Base-by-base conservation (phyloP, 768 basidiomycete genomes). In the Boletus sp. region DNA sequence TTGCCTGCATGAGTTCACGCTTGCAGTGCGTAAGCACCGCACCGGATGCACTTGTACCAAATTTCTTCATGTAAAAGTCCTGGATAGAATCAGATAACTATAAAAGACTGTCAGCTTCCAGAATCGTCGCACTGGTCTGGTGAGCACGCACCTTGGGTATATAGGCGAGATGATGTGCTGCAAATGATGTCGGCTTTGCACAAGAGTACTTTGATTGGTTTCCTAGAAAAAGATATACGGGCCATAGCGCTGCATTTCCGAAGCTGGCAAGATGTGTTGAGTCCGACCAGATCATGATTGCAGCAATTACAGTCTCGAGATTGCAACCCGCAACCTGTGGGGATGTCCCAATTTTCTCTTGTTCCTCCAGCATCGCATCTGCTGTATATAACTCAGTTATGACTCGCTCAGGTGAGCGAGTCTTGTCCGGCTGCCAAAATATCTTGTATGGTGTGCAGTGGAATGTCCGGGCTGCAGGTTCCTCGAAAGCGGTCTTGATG, bases 231-330 rank as follows among this genome's bases (percentile, higher is more conserved):
- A 62, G 0, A 3, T 62, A 67, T 0, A 64, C 17, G 0, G 57
- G 63, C 62, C 65, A 66, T 0, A 64, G 8, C 0, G 34, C 30
- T 1, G 60, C 54, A n/a, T 39, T 51, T 0, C 68, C 56, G 19
- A 70, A 68, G 3, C 47, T 50, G 1, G 68, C 48, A 0, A 68
- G 59, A n/a, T 70, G 61, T 0, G 66, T 70, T 0, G 49, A 61
- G 25, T 70, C 55, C 0, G 59, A 70, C 57, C 67, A 70, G 1
- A 70, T 30, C 62, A 70, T 70, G 17, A 69, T 29, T 0, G 55
- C 32, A 0, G 55, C 56, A 8, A 69, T 29, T 0, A 60, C 50
- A 0, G 48, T 37, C 7, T 54, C 41, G 7, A 50, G 2, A 19
- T 0, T 50, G 23, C 4, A 2, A 23, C 23, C 23, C 37, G 17